Conservation (phyloP, 2,329 filamentous ascomycete genomes). For the Colletotrichum incanum region DNA sequence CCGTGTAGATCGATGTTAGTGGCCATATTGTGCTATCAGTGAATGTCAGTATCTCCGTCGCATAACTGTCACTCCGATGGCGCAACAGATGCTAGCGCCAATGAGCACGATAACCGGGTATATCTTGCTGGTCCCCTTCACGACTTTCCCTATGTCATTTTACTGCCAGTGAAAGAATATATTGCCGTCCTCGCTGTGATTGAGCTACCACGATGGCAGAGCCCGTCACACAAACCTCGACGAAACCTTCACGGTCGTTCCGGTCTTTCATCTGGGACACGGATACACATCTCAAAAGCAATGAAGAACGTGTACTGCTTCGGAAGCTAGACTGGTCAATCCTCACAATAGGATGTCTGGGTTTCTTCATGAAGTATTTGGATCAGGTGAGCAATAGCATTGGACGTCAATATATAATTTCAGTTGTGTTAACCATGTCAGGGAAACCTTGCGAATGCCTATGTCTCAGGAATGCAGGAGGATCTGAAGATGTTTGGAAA, state of each 20-base stretch:
- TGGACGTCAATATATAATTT: neutral
- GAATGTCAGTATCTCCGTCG: neutral
- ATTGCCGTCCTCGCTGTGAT: no score
- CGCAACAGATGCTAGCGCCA: neutral
- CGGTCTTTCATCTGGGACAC: conserved; percentile 51
- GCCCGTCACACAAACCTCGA: neutral
- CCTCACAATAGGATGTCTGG: conserved; percentile 34
- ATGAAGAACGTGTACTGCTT: conserved; percentile 47
- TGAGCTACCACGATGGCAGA: conserved; percentile 3
- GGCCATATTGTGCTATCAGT: conserved; percentile 2
- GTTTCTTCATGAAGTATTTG: conserved; percentile 46
- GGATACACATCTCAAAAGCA: conserved; percentile 48
- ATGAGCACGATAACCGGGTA: neutral
- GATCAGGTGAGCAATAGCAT: conserved; percentile 43
- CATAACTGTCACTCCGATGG: neutral
- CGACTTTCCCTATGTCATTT: neutral
- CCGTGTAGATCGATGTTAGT: conserved; percentile 6
- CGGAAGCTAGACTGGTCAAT: conserved; percentile 48
- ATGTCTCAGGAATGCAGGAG: conserved; percentile 49
- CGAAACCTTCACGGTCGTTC: conserved; percentile 43
- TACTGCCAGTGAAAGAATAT: neutral
- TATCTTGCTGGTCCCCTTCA: neutral
- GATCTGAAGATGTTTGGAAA: conserved; percentile 48
- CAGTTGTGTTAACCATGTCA: neutral
- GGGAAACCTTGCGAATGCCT: conserved; percentile 47